Conservation (phyloP, 345 rosid genomes). For the Xanthoceras sorbifolium region DNA sequence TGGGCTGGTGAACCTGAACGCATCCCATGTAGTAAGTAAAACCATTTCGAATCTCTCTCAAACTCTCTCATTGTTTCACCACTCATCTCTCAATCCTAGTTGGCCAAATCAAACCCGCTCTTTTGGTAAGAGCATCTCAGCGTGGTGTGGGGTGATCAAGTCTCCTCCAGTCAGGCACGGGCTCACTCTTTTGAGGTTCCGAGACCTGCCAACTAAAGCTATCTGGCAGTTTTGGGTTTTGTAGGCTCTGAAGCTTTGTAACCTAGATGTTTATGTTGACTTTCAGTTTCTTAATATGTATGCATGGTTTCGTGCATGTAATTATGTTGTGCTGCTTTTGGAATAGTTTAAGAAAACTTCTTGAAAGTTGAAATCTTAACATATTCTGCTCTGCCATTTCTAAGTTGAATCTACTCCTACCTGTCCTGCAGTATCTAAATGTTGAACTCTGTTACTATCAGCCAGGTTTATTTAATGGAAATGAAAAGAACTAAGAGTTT, state of each 20-base stretch:
- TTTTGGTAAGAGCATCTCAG: neutral
- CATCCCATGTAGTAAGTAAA: neutral
- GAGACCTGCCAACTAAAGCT: neutral
- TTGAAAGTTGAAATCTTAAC: neutral
- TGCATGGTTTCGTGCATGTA: neutral
- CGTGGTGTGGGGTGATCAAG: neutral
- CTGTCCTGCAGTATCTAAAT: no score
- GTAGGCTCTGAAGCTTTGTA: neutral
- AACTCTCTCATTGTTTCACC: neutral
- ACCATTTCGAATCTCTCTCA: neutral
- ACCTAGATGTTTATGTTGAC: neutral
- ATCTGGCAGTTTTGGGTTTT: neutral
- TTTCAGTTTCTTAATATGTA: neutral
- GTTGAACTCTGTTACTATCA: no score
- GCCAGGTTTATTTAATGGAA: no score
- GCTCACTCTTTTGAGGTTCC: neutral
- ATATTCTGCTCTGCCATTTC: neutral
- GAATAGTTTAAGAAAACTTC: neutral
- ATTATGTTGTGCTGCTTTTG: neutral
- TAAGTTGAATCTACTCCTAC: neutral
- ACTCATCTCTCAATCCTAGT: no score
- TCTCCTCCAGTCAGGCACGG: neutral
- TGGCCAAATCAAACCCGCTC: no score
- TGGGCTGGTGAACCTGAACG: constrained; percentile 58
- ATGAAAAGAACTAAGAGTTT: no score